Percentiles rank a stretch among this genome's conserved stretches.
These are phyloP conservation scores for Stachybotrys echinatus DNA, from an alignment of 2,329 filamentous ascomycete genomes.

Conservation along the genomic window DNA sequence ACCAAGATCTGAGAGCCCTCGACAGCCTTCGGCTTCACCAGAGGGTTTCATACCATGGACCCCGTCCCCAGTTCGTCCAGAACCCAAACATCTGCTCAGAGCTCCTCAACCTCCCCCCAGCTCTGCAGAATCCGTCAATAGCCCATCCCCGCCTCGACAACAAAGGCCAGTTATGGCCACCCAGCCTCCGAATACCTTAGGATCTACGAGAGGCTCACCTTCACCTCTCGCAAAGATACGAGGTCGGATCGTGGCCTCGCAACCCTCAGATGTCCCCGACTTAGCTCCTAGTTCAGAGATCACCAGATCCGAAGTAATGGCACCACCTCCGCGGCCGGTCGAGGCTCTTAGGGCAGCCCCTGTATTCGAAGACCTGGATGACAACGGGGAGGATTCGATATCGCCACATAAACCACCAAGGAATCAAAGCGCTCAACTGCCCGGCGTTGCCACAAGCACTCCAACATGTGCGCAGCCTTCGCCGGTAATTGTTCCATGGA, in stretches of 20 bases:
- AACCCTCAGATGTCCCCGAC: neutral
- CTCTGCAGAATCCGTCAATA: too few species aligned
- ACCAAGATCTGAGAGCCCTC: neutral
- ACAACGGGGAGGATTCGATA: constrained; percentile 19
- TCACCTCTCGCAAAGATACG: neutral
- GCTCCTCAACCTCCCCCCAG: too few species aligned
- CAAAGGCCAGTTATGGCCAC: neutral
- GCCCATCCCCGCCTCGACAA: too few species aligned
- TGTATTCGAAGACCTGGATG: constrained; percentile 11
- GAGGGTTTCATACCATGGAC: neutral
- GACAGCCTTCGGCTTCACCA: neutral
- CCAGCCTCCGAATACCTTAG: neutral
- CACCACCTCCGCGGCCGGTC: neutral
- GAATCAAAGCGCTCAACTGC: too few species aligned
- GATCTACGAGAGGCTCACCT: neutral
- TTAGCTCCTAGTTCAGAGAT: neutral
- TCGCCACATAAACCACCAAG: neutral
- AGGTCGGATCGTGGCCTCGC: neutral
- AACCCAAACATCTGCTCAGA: too few species aligned
- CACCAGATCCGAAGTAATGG: neutral
- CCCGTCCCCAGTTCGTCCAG: neutral
- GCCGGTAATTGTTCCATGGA: constrained; percentile 13
- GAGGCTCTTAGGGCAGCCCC: constrained; percentile 4
- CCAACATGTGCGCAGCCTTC: constrained; percentile 27
- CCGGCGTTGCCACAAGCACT: constrained; percentile 12